Evolutionary conservation across 257 asterid genomes (phyloP).

Genomic region (Linaria vulgaris): DNA sequence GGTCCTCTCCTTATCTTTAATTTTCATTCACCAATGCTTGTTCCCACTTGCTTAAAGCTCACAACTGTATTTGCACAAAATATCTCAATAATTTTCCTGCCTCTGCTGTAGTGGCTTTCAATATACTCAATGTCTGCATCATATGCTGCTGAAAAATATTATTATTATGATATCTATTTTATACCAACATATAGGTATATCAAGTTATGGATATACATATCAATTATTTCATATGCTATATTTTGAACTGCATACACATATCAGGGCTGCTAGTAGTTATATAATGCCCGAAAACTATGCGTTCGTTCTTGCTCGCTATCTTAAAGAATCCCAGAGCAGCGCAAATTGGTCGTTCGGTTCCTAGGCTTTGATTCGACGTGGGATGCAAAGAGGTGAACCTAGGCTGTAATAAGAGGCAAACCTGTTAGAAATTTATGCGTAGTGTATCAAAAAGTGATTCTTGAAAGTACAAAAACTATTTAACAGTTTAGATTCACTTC

Average conservation of each 20-base stretch:
- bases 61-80: slow-evolving; percentile 29
- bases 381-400: slow-evolving; percentile 10
- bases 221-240: slow-evolving; percentile 19
- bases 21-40: slow-evolving; percentile 28
- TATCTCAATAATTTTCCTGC: slow-evolving; percentile 28
- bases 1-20: slow-evolving; percentile 29
- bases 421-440: slow-evolving; percentile 11
- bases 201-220: slow-evolving; percentile 23
- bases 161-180: no score
- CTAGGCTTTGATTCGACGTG: neutral
- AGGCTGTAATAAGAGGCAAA: slow-evolving; percentile 10
- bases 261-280: slow-evolving; percentile 11
- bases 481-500: no score
- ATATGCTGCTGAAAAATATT: neutral
- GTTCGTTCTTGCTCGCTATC: neutral
- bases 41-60: slow-evolving; percentile 39
- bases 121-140: slow-evolving; percentile 17
- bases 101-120: slow-evolving; percentile 16
- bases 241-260: slow-evolving; percentile 19
- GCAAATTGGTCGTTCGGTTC: no score
- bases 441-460: neutral
- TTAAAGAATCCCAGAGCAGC: slow-evolving; percentile 16
- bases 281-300: neutral
- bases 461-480: neutral
- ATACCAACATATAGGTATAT: slow-evolving; percentile 22